Evolutionary conservation across 768 basidiomycete genomes (phyloP), one percentile per base, ranked within the genome.

Genomic region (Mycena rosella): DNA sequence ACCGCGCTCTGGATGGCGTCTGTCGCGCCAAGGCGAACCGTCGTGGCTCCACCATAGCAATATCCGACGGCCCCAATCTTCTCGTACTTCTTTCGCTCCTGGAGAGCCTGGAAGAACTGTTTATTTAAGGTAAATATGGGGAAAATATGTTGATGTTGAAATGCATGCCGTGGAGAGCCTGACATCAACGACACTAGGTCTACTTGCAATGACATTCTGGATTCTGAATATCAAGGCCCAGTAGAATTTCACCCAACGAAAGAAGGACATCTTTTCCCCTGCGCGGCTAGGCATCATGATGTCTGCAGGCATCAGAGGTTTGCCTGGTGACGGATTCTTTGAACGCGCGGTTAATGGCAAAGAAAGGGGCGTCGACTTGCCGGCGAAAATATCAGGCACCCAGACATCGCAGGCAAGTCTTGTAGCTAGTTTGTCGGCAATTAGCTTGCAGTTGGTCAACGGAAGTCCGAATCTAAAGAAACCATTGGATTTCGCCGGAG

Each of bases 361-460:
- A 24, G 5, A 36, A 32, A 18, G 18, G 11, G 13, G 26, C 29
- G 44, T 24, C 32, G 18, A 68, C 76, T 42, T 47, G 84, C 86
- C 88, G 55, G 79, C 74, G 68, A 89, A 89, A 42, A 85, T 65
- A 74, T 89, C 89, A 9, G 87, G 88, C 59, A 85, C 79, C 85
- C 86, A 89, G 27, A 88, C 87, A 70, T 89, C 88, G 62, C 86
- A 85, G 5, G 76, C 77, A 29, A 88, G 68, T 10, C 76, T 59
- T 62, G 81, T 76, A 13, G 85, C 81, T 20, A 86, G 76, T 34
- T 74, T 75, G 75, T 89, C 87, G 3, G 87, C 87, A 2, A 88
- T 77, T 55, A 89, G 78, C 73, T 85, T 88, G 72, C 75, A 80
- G 65, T 89, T 89, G 17, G 80, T 77, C 38, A 88, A 70, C 7